Conservation (phyloP, 2,329 filamentous ascomycete species). For the Penicillium crustosum region DNA sequence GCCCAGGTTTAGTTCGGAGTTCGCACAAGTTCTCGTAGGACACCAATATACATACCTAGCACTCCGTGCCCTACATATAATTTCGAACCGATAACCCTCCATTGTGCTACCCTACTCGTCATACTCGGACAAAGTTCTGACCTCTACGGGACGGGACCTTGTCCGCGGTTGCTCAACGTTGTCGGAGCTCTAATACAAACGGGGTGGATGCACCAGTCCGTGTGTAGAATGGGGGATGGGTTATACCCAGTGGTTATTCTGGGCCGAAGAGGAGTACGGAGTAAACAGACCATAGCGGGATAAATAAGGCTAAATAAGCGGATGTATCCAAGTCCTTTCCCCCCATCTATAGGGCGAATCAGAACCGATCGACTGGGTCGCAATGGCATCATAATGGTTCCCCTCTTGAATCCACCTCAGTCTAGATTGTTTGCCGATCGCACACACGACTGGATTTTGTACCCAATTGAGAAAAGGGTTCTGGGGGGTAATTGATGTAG, state of each 20-base stretch:
- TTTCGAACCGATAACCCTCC: background rate
- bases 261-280: background rate
- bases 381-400: slow-evolving; percentile 20
- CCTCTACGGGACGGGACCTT: slow-evolving; percentile 6
- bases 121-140: slow-evolving; percentile 15
- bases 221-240: background rate
- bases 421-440: slow-evolving; percentile 26
- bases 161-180: slow-evolving; percentile 6
- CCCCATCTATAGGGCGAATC: slow-evolving; percentile 1
- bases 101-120: slow-evolving; percentile 6
- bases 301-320: background rate
- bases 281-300: background rate
- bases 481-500: background rate
- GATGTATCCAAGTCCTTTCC: background rate
- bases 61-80: background rate
- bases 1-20: slow-evolving; percentile 8
- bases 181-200: slow-evolving; percentile 6
- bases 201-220: slow-evolving; percentile 5
- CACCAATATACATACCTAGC: background rate
- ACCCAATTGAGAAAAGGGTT: slow-evolving; percentile 8
- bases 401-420: slow-evolving; percentile 12
- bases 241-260: background rate
- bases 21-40: background rate
- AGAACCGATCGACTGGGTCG: background rate
- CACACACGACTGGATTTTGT: slow-evolving; percentile 5